These are phyloP conservation scores for Fusarium dlaminii DNA, from an alignment of 2,329 filamentous ascomycete species.

Conservation along the genomic window DNA sequence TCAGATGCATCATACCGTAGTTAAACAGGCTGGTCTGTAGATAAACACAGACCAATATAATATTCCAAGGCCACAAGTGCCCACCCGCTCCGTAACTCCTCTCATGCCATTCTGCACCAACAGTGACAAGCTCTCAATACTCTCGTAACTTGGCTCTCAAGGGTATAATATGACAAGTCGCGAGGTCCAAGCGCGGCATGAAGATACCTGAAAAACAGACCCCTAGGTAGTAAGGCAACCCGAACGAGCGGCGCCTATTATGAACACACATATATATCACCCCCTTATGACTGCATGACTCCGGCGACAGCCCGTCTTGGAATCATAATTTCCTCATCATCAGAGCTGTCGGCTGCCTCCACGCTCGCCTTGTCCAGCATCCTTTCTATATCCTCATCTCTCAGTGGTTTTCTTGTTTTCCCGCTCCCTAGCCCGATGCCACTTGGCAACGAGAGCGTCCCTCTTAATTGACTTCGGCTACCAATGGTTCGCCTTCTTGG, in stretches of 20 bases:
- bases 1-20: constrained; percentile 16
- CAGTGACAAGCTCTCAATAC: background rate
- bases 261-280: background rate
- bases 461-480: constrained; percentile 48
- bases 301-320: constrained; percentile 46
- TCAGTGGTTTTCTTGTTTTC: constrained; percentile 51
- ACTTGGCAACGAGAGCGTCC: constrained; percentile 59
- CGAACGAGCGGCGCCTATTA: background rate
- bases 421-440: constrained; percentile 56
- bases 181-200: background rate
- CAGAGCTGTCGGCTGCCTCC: constrained; percentile 62
- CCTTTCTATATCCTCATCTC: constrained; percentile 66
- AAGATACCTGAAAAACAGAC: background rate
- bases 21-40: constrained; percentile 6
- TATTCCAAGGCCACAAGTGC: background rate
- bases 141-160: background rate
- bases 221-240: background rate
- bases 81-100: background rate
- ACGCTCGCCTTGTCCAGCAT: constrained; percentile 65
- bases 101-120: background rate
- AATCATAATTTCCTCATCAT: constrained; percentile 66
- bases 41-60: background rate
- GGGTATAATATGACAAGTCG: background rate
- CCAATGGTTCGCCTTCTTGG: constrained; percentile 57
- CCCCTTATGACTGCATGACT: constrained; percentile 42